A percentile compares a stretch with the other conserved stretches of the same genome.
Conservation (phyloP, 129 eudicot genomes). For the Centrapalus pauciflorus region DNA sequence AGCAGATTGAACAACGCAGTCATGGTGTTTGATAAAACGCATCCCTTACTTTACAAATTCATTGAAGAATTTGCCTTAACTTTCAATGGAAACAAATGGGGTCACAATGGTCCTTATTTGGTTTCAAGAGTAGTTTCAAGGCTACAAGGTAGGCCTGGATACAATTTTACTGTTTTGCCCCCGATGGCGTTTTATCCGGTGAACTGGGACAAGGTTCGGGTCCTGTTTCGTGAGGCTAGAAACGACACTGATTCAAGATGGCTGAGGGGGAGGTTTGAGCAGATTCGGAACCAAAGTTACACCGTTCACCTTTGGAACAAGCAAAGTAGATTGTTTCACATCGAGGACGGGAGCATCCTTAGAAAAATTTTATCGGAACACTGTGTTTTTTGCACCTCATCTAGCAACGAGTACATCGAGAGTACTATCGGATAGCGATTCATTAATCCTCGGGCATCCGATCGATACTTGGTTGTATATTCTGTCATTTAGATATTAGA, state of each 20-base stretch:
- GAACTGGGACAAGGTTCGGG: slow-evolving; percentile 60
- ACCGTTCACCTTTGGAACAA: slow-evolving; percentile 89
- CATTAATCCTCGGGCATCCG: too few species aligned
- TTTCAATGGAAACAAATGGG: slow-evolving; percentile 95
- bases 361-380: slow-evolving; percentile 41
- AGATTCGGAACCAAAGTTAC: slow-evolving; percentile 52
- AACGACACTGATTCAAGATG: slow-evolving; percentile 43
- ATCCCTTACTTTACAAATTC: slow-evolving; percentile 72
- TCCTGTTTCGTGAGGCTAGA: slow-evolving; percentile 49
- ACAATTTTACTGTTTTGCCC: slow-evolving; percentile 48
- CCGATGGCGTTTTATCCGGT: slow-evolving; percentile 89
- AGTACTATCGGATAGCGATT: slow-evolving; percentile 15
- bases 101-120: slow-evolving; percentile 94
- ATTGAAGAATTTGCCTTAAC: slow-evolving; percentile 87
- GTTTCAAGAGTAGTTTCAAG: slow-evolving; percentile 84
- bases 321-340: slow-evolving; percentile 54
- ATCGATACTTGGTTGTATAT: slow-evolving; percentile 2
- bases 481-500: too few species aligned
- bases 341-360: slow-evolving; percentile 74
- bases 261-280: slow-evolving; percentile 46
- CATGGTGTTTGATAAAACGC: slow-evolving; percentile 79
- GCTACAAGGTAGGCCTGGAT: slow-evolving; percentile 51
- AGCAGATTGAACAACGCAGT: slow-evolving; percentile 83
- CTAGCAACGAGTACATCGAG: not conserved
- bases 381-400: slow-evolving; percentile 57